Evolutionary conservation across 805 yeast species (phyloP).

Genomic region (Pichia occidentalis): DNA sequence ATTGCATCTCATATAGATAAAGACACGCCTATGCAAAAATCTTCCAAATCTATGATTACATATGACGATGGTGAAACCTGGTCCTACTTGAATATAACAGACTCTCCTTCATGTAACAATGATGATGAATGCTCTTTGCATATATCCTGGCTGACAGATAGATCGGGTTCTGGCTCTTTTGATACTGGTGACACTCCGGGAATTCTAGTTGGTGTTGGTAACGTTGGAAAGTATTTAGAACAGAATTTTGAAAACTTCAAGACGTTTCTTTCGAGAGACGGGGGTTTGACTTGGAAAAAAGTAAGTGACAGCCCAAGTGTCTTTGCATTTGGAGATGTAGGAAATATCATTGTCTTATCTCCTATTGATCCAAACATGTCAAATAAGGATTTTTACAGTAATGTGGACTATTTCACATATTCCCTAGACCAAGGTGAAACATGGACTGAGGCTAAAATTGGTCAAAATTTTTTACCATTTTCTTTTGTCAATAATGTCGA

Average conservation of each 20-base stretch:
- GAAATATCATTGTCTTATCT: conserved; percentile 63
- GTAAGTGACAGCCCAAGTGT: conserved; percentile 46
- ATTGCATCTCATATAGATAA: conserved; percentile 32
- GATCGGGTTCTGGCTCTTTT: conserved; percentile 37
- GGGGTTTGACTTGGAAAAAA: conserved; percentile 65
- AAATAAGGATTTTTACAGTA: no score
- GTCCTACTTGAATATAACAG: conserved; percentile 39
- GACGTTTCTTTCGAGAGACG: conserved; percentile 68
- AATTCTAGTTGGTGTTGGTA: conserved; percentile 62
- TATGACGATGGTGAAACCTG: conserved; percentile 50
- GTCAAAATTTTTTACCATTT: conserved; percentile 24
- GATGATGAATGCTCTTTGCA: conserved; percentile 46
- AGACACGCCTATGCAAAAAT: conserved; percentile 16
- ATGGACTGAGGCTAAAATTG: conserved; percentile 52
- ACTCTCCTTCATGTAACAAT: conserved; percentile 38
- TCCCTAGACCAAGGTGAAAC: conserved; percentile 69
- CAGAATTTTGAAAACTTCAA: conserved; percentile 13
- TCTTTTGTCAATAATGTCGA: conserved; percentile 47
- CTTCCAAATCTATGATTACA: conserved; percentile 34
- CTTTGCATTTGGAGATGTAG: conserved; percentile 69
- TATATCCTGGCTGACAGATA: conserved; percentile 28
- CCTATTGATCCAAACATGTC: conserved; percentile 35
- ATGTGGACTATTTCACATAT: conserved; percentile 33
- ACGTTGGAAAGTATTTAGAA: conserved; percentile 59
- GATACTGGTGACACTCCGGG: conserved; percentile 53